Conservation (phyloP, 768 basidiomycete genomes). For the Lactarius pseudohatsudake region DNA sequence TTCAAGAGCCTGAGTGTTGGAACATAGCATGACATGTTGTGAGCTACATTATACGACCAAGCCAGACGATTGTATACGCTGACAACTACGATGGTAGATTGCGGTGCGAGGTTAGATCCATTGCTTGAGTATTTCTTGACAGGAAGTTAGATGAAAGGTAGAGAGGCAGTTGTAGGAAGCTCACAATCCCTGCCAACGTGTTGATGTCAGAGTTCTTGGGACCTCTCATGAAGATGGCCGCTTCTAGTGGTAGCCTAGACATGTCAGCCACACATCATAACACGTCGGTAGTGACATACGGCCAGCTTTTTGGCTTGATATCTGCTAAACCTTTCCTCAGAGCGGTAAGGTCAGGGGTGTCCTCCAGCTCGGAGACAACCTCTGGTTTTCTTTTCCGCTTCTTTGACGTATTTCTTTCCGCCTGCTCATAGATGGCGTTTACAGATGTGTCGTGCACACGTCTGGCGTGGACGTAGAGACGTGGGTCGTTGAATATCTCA, state of each 20-base stretch:
- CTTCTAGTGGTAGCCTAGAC: conserved; percentile 49
- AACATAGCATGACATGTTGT: conserved; percentile 67
- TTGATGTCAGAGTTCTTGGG: conserved; percentile 69
- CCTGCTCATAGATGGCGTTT: conserved; percentile 37
- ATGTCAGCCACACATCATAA: conserved; percentile 17
- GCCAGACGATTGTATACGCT: conserved; percentile 59
- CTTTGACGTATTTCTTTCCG: conserved; percentile 34
- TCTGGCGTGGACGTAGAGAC: conserved; percentile 54
- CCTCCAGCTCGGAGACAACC: conserved; percentile 38
- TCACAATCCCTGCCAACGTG: conserved; percentile 46
- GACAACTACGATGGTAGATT: conserved; percentile 54
- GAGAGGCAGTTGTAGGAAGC: conserved; percentile 12
- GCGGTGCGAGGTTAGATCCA: conserved; percentile 26
- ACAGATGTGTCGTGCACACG: conserved; percentile 53
- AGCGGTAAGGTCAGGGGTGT: conserved; percentile 45
- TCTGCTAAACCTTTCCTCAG: conserved; percentile 54
- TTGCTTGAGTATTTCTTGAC: conserved; percentile 17
- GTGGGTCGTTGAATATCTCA: conserved; percentile 54
- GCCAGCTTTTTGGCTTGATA: conserved; percentile 57
- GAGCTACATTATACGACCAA: conserved; percentile 65
- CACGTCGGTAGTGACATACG: conserved; percentile 42
- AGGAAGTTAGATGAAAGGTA: conserved; percentile 19
- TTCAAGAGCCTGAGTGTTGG: conserved; percentile 67
- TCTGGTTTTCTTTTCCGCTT: conserved; percentile 42
- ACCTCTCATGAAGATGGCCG: conserved; percentile 61